These are phyloP conservation scores for Wickerhamomyces silvicola DNA, from an alignment of 805 yeast species.

Conservation along the genomic window DNA sequence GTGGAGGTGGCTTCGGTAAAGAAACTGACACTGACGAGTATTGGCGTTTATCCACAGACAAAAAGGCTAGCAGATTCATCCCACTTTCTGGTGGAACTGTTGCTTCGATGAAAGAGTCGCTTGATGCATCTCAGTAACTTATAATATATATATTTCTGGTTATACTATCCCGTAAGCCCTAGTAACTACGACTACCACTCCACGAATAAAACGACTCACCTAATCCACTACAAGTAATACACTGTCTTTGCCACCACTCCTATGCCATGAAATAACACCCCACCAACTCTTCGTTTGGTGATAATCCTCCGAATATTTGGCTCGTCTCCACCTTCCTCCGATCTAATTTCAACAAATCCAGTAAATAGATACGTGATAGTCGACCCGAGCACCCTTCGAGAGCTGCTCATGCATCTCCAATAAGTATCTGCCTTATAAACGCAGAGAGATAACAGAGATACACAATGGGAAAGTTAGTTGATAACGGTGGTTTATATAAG, in stretches of 20 bases:
- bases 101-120: constrained; percentile 12
- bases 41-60: constrained; percentile 16
- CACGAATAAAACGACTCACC: too few relatives aligned
- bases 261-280: too few relatives aligned
- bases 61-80: constrained; percentile 6
- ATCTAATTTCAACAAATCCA: neutral
- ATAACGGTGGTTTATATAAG: too few relatives aligned
- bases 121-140: constrained; percentile 16
- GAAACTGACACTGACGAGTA: constrained; percentile 17
- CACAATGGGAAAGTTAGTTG: too few relatives aligned
- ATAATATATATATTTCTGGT: too few relatives aligned
- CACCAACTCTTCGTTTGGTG: too few relatives aligned
- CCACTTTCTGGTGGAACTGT: constrained; percentile 21
- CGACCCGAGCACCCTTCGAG: constrained; percentile 3
- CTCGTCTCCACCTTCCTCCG: constrained; percentile 4
- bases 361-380: constrained; percentile 1
- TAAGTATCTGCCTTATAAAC: too few relatives aligned
- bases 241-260: neutral
- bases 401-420: neutral
- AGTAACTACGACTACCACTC: too few relatives aligned
- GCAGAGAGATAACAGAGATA: too few relatives aligned
- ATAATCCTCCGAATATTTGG: neutral
- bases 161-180: too few relatives aligned
- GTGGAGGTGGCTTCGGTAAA: constrained; percentile 42
- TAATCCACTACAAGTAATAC: too few relatives aligned